Conservation (phyloP, 805 yeast genomes). For the Wickerhamiella brachini region DNA sequence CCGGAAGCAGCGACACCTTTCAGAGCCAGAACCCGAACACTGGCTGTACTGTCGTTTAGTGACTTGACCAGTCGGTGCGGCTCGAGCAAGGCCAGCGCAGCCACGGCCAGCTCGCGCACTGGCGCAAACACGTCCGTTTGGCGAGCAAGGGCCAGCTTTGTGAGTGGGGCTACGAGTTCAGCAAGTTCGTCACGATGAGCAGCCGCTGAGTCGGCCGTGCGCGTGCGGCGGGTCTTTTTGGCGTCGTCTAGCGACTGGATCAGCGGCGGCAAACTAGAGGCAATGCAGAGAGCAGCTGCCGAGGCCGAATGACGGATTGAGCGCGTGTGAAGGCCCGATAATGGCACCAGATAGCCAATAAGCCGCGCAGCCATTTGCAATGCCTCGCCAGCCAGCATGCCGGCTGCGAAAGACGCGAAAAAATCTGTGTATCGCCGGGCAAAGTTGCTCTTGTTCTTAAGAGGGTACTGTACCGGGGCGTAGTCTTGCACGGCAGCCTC, state of each 20-base stretch:
- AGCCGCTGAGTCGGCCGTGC: background rate
- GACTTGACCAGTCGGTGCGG: background rate
- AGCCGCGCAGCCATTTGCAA: conserved; percentile 1
- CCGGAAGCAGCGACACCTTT: background rate
- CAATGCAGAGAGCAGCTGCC: background rate
- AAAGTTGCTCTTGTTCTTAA: conserved; percentile 3
- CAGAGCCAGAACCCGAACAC: conserved; percentile 11
- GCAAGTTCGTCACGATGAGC: background rate
- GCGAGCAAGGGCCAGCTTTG: background rate
- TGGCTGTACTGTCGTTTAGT: conserved; percentile 9
- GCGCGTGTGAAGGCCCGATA: conserved; percentile 8
- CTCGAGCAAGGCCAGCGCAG: background rate
- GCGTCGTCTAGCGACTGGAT: background rate
- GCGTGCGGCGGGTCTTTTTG: background rate
- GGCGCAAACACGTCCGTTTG: conserved; percentile 1
- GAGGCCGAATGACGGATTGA: conserved; percentile 12
- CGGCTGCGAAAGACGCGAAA: background rate
- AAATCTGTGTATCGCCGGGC: conserved; percentile 5
- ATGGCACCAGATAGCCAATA: conserved; percentile 1
- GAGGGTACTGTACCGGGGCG: conserved; percentile 9
- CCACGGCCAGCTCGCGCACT: background rate
- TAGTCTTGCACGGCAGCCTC: conserved; percentile 5
- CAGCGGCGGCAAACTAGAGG: background rate
- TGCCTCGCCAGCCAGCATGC: conserved; percentile 6
- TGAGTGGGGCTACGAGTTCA: background rate